Percentiles rank a stretch among this genome's conserved stretches.
Evolutionary conservation across 1,284 basidiomycete genomes (phyloP).

Genomic region (Cronartium quercuum): DNA sequence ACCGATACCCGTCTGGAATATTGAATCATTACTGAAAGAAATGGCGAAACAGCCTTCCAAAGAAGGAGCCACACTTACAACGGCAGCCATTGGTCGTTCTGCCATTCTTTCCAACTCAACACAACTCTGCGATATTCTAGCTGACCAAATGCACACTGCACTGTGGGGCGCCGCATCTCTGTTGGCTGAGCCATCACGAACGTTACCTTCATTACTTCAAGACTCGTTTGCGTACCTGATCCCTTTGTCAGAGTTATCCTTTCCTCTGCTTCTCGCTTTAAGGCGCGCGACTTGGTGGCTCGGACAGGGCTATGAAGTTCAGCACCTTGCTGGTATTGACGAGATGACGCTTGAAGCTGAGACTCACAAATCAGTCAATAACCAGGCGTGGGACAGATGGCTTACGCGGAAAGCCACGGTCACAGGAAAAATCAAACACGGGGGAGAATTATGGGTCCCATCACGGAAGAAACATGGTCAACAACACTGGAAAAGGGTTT

Average conservation of each 20-base stretch:
- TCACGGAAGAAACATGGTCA: background rate
- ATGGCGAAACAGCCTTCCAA: slow-evolving; percentile 18
- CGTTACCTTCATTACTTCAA: background rate
- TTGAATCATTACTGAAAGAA: background rate
- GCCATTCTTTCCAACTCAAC: background rate
- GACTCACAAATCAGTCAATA: background rate
- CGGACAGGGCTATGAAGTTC: slow-evolving; percentile 22
- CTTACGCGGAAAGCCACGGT: background rate
- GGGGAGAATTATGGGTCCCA: slow-evolving; percentile 18
- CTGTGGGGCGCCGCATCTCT: background rate
- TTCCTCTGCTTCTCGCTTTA: slow-evolving; percentile 15
- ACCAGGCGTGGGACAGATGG: slow-evolving; percentile 12
- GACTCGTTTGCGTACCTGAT: slow-evolving; percentile 3
- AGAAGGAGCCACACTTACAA: background rate
- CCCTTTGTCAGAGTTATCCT: slow-evolving; percentile 16
- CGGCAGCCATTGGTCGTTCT: background rate
- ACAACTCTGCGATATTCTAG: background rate
- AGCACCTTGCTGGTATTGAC: slow-evolving; percentile 2
- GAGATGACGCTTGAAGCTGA: slow-evolving; percentile 6
- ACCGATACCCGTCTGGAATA: slow-evolving; percentile 20
- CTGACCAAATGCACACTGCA: slow-evolving; percentile 7
- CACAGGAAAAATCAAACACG: slow-evolving; percentile 9
- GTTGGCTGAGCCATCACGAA: background rate
- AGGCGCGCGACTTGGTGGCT: slow-evolving; percentile 32
- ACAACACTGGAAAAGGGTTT: background rate